Evolutionary conservation across 2,329 filamentous ascomycete species (phyloP).

Genomic region (Diaporthe longicolla): DNA sequence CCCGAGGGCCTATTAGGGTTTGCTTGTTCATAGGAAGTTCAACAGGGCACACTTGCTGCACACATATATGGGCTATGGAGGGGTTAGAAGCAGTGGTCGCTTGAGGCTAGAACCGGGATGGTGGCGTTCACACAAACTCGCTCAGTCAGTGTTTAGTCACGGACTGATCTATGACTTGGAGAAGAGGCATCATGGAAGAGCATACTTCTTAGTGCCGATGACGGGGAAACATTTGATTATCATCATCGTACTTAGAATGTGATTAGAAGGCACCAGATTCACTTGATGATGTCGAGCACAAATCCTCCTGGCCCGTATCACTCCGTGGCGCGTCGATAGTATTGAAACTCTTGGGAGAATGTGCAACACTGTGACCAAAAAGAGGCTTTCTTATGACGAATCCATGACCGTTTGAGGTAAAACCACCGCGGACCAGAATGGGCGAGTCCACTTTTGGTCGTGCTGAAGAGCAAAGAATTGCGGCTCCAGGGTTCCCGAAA

Average conservation of each 20-base stretch:
- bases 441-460: not conserved
- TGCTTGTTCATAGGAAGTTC: constrained; percentile 12
- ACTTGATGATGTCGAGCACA: constrained; percentile 14
- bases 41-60: constrained; percentile 30
- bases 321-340: constrained; percentile 38
- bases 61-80: not conserved
- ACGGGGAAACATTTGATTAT: constrained; percentile 10
- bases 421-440: not conserved
- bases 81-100: not conserved
- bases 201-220: constrained; percentile 3
- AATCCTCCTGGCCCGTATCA: constrained; percentile 24
- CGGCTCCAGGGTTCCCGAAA: constrained; percentile 31
- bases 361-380: constrained; percentile 24
- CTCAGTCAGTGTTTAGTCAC: constrained; percentile 12
- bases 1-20: constrained; percentile 19
- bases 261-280: not conserved
- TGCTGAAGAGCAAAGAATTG: constrained; percentile 27
- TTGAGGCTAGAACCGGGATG: not conserved
- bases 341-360: constrained; percentile 3
- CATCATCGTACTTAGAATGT: not conserved
- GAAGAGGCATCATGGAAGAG: not conserved
- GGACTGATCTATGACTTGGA: not conserved
- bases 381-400: constrained; percentile 23
- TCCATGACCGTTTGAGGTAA: constrained; percentile 21
- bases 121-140: constrained; percentile 14